Conservation (phyloP, 805 yeast species). For the Kuraishia hungarica region DNA sequence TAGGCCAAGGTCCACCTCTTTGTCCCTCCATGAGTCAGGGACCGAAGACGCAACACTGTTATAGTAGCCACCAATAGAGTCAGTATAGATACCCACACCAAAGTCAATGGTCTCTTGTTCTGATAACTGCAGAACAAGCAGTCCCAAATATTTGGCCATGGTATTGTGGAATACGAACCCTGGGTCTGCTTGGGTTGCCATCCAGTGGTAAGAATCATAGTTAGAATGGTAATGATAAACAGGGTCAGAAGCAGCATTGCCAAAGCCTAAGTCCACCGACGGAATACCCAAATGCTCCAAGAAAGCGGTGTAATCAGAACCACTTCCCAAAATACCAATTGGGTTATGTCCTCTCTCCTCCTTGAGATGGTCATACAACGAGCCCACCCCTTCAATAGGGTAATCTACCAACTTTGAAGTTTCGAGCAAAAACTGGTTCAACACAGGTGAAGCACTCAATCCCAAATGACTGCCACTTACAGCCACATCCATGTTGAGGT, state of each 20-base stretch:
- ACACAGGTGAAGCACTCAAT: constrained; percentile 53
- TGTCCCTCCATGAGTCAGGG: constrained; percentile 28
- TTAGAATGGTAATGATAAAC: constrained; percentile 73
- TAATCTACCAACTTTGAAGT: constrained; percentile 34
- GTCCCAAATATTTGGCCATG: constrained; percentile 44
- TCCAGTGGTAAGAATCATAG: constrained; percentile 68
- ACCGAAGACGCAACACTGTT: constrained; percentile 23
- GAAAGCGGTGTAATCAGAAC: constrained; percentile 61
- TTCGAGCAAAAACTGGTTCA: constrained; percentile 36
- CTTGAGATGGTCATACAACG: constrained; percentile 27
- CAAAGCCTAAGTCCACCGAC: constrained; percentile 53
- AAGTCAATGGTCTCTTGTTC: constrained; percentile 41
- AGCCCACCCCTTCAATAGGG: constrained; percentile 14
- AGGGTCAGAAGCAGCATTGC: constrained; percentile 34
- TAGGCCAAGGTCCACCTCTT: constrained; percentile 5
- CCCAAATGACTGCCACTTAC: constrained; percentile 44
- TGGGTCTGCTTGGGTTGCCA: constrained; percentile 54
- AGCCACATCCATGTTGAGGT: constrained; percentile 63
- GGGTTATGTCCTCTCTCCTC: constrained; percentile 17
- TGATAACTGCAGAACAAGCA: constrained; percentile 35
- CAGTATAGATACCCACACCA: constrained; percentile 30
- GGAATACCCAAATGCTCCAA: constrained; percentile 53
- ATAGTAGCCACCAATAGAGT: constrained; percentile 27
- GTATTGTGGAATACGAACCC: constrained; percentile 51
- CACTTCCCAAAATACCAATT: constrained; percentile 52